phyloP scores from a whole-genome alignment of 1,139 yeast species.

The Geotrichum bryndzae region DNA sequence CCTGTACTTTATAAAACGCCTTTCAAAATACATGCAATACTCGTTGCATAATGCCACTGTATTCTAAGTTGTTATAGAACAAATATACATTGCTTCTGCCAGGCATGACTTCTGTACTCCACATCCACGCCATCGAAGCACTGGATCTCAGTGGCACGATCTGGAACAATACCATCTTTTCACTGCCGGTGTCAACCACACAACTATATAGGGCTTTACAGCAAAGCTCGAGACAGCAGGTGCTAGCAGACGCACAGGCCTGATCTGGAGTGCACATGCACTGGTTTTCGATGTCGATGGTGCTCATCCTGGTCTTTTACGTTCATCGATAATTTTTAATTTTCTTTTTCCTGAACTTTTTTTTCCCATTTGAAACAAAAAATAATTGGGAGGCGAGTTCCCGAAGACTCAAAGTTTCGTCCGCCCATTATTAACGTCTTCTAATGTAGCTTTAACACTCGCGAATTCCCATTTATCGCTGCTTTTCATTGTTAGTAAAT shows the following conservation, averaged over 20 bases:
- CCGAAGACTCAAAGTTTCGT: not conserved
- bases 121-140: not conserved
- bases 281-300: not conserved
- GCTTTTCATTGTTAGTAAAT: not conserved
- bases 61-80: not conserved
- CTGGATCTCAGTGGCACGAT: not conserved
- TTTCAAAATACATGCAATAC: not conserved
- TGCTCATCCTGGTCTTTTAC: not conserved
- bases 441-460: not conserved
- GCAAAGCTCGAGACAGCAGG: not conserved
- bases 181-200: not conserved
- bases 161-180: not conserved
- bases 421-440: not conserved
- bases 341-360: not conserved
- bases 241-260: not conserved
- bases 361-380: not conserved
- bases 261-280: not conserved
- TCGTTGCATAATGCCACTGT: not conserved
- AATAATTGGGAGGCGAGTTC: not conserved
- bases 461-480: not conserved
- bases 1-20: not conserved
- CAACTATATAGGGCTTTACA: not conserved
- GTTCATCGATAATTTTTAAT: not conserved
- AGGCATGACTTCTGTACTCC: not conserved
- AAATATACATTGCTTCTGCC: not conserved